Evolutionary conservation across 495 filamentous ascomycete species (phyloP).

Genomic region (Trichoderma asperelloides): DNA sequence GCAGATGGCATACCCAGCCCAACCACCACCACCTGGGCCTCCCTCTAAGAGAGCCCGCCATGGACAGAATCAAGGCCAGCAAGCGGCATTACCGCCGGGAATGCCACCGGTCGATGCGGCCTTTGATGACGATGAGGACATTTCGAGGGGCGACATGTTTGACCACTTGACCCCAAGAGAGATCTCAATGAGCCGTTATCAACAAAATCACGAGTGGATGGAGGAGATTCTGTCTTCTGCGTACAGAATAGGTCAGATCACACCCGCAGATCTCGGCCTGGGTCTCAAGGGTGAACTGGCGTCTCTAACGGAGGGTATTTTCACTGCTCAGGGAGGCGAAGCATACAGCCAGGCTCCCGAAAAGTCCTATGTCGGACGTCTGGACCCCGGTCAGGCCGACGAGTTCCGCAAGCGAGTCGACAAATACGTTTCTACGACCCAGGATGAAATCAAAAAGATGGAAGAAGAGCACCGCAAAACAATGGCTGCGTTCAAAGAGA

Average conservation of each 20-base stretch:
- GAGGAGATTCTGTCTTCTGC: conserved; percentile 90
- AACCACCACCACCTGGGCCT: conserved; percentile 25
- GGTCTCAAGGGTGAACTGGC: conserved; percentile 82
- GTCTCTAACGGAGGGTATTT: conserved; percentile 69
- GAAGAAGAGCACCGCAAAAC: conserved; percentile 65
- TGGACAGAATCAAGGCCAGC: conserved; percentile 19
- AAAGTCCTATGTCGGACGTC: conserved; percentile 46
- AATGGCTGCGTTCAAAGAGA: conserved; percentile 64
- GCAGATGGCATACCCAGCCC: conserved; percentile 39
- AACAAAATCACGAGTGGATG: conserved; percentile 98
- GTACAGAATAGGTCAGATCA: conserved; percentile 71
- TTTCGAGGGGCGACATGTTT: conserved; percentile 73
- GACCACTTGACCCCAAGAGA: conserved; percentile 83
- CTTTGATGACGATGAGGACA: conserved; percentile 83
- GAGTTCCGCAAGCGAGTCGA: conserved; percentile 69
- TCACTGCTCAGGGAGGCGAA: conserved; percentile 49
- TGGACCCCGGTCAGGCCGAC: conserved; percentile 59
- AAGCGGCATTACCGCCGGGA: conserved; percentile 15
- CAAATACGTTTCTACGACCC: conserved; percentile 53
- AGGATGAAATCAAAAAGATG: conserved; percentile 73
- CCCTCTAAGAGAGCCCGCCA: conserved; percentile 36
- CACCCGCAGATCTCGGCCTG: conserved; percentile 77
- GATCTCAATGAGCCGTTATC: conserved; percentile 73
- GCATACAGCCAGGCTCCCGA: conserved; percentile 38
- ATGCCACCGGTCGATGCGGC: conserved; percentile 39